Evolutionary conservation across 148 eudicot species (phyloP), one percentile per base, ranked within the genome.

Genomic region (Drosera capensis): DNA sequence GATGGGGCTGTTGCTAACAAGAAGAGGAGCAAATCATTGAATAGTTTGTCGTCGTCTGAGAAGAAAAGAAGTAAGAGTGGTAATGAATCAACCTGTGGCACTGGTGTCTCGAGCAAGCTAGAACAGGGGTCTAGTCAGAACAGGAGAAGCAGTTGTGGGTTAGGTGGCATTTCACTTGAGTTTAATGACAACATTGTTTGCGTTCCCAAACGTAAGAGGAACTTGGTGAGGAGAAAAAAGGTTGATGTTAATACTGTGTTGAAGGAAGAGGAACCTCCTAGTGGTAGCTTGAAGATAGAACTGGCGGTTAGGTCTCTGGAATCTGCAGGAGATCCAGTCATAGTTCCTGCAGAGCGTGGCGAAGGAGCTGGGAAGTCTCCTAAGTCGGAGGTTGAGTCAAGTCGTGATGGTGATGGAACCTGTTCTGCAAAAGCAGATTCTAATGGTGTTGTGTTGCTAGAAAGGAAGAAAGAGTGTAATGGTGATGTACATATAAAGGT

Each of bases 121-220:
- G 58, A 45, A 37, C 55, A 48, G 21, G 60, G 60, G 46, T 39
- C 40, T 34, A 51, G 44, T 24, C 57, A 53, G 56, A 52, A 52
- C 14, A 46, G 37, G 40, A 56, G 46, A 38, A 46, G 45, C 17
- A 13, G 31, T 51, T 34, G 56, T 46, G 63, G 60, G 31, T 56
- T 57, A 25, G 67, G 63, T 46, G 73, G 68, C 30, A 37, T 71
- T 72, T 61, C 75, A 0, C 58, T 67, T 47, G 67, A 41, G 38
- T 56, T 77, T 55, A 56, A 53, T 51, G 66, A 57, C 34, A 55
- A 43, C 55, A 54, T 39, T 59, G 37, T 80, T 39, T 43, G 31
- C 45, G 59, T 92, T 40, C 99, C 95, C 0, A 92, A 71, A 65
- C 82, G 87, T 0, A 81, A 72, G 11, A 74, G 99, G 9, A 94